A percentile compares a stretch with the other conserved stretches of the same genome.
Conservation (phyloP, 2,329 filamentous ascomycete genomes). For the Dactylellina cionopaga region DNA sequence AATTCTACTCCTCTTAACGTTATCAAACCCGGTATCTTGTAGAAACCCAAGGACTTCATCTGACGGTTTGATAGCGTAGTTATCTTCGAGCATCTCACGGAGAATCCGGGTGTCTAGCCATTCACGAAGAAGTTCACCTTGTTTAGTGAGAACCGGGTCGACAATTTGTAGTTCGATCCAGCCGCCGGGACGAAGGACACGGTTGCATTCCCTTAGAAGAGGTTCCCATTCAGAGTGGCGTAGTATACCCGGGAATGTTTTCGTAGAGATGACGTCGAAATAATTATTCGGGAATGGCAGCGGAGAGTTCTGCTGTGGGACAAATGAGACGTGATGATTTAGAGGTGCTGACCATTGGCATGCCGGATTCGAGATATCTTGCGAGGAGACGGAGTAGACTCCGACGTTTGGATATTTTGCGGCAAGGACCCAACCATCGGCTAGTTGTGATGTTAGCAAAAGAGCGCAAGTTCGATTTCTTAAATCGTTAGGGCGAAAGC, state of each 20-base stretch:
- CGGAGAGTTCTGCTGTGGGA: constrained; percentile 47
- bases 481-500: background rate
- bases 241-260: constrained; percentile 47
- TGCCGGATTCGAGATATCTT: constrained; percentile 47
- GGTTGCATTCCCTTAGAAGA: constrained; percentile 48
- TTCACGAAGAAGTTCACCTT: constrained; percentile 48
- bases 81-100: constrained; percentile 48
- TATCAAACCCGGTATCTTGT: constrained; percentile 50
- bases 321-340: constrained; percentile 47
- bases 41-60: constrained; percentile 49
- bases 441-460: constrained; percentile 31
- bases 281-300: constrained; percentile 53
- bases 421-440: constrained; percentile 53
- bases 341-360: constrained; percentile 53
- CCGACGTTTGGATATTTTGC: constrained; percentile 53
- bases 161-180: constrained; percentile 53
- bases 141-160: constrained; percentile 48
- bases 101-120: constrained; percentile 51
- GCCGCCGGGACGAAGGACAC: constrained; percentile 49
- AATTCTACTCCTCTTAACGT: constrained; percentile 52
- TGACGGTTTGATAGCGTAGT: constrained; percentile 45
- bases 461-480: background rate
- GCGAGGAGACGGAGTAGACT: constrained; percentile 49
- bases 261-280: constrained; percentile 52
- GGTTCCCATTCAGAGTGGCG: constrained; percentile 46